These are phyloP conservation scores for Acacia concinna DNA, from an alignment of 331 rosid species.

Conservation along the genomic window DNA sequence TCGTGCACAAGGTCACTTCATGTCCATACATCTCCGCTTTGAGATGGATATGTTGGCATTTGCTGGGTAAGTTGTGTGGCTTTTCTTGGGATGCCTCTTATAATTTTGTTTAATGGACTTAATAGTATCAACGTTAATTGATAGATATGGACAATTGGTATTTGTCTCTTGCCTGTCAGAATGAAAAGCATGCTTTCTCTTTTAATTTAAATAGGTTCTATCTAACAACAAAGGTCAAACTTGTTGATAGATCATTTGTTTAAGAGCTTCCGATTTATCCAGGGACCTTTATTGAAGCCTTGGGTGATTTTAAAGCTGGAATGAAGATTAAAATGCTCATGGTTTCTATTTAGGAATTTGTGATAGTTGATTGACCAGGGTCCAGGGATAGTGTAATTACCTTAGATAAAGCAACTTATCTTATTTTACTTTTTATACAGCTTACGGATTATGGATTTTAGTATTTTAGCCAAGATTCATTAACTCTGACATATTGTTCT, in stretches of 20 bases:
- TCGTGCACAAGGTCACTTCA: background rate
- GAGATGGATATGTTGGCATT: slow-evolving; percentile 10
- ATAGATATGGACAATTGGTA: background rate
- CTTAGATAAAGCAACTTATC: background rate
- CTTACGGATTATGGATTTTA: background rate
- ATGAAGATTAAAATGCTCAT: background rate
- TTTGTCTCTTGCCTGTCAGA: background rate
- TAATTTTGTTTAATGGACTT: background rate
- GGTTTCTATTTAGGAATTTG: background rate
- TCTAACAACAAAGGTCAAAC: background rate
- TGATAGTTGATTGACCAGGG: background rate
- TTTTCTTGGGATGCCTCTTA: background rate
- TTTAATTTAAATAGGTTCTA: background rate
- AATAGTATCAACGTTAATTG: background rate
- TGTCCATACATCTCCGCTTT: slow-evolving; percentile 8
- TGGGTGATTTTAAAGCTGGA: background rate
- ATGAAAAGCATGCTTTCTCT: slow-evolving; percentile 1
- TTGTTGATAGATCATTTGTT: background rate
- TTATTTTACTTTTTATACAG: background rate
- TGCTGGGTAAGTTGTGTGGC: slow-evolving; percentile 3
- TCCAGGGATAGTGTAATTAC: background rate
- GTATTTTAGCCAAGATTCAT: background rate
- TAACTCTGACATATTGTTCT: slow-evolving; percentile 12
- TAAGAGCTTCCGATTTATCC: background rate
- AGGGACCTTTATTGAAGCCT: background rate